Evolutionary conservation across 371 early-diverging fungal genomes (phyloP).

Genomic region (Mortierella sp.): DNA sequence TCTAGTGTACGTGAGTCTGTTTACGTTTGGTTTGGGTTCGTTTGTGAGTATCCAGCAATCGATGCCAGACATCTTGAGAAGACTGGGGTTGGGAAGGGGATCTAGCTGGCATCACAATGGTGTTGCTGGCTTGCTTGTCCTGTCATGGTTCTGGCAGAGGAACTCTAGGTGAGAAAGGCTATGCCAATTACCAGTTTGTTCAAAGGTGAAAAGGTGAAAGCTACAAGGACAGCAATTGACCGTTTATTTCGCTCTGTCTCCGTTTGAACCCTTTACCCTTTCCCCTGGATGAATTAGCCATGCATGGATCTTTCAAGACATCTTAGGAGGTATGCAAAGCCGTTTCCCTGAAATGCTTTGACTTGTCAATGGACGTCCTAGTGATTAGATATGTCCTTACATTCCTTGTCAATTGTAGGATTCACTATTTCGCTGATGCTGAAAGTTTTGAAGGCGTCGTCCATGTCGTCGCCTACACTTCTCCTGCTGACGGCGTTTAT

Average conservation of each 20-base stretch:
- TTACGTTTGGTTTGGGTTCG: slow-evolving; percentile 50
- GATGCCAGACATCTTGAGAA: slow-evolving; percentile 33
- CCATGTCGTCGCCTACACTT: slow-evolving; percentile 49
- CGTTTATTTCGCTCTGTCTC: background rate
- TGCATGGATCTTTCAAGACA: slow-evolving; percentile 57
- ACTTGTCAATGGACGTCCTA: background rate
- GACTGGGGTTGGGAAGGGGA: slow-evolving; percentile 21
- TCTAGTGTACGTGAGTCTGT: slow-evolving; percentile 39
- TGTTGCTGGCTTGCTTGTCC: slow-evolving; percentile 31
- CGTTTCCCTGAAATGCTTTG: background rate
- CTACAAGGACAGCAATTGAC: background rate
- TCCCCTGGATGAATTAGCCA: slow-evolving; percentile 15
- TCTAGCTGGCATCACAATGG: slow-evolving; percentile 21
- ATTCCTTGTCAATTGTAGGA: slow-evolving; percentile 8
- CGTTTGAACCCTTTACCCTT: background rate
- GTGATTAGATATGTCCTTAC: background rate
- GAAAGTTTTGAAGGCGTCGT: slow-evolving; percentile 39
- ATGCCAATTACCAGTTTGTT: background rate
- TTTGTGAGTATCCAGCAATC: slow-evolving; percentile 56
- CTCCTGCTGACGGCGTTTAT: slow-evolving; percentile 54
- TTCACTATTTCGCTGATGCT: slow-evolving; percentile 50
- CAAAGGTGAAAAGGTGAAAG: background rate
- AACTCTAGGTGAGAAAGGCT: slow-evolving; percentile 29
- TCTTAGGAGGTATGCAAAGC: slow-evolving; percentile 40
- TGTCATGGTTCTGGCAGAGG: slow-evolving; percentile 42